Base-by-base conservation (phyloP, 2,329 filamentous ascomycete genomes). In the Diaporthe ampelina region DNA sequence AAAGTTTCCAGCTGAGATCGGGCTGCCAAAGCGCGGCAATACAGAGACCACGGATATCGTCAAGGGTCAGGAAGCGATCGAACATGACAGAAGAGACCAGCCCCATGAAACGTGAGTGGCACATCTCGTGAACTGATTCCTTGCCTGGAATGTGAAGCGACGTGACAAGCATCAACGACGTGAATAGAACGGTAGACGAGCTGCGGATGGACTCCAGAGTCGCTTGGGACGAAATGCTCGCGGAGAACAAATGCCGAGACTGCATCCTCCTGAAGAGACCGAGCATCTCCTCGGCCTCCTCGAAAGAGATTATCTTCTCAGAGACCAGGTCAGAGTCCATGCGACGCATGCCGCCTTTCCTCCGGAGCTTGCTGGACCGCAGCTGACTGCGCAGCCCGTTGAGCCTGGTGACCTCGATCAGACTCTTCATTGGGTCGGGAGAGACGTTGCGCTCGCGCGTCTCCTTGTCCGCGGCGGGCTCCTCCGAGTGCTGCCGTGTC, bases 361-460 rank as follows among this genome's bases (percentile, higher is more conserved):
- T 67, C 26, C 61, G 43, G 6, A 67, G 45, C 29, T 67, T 67
- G 10, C 61, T 24, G 21, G 61, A 67, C 61, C 61, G 61, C 1
- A 67, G 45, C 61, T 67, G 61, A 0, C 61, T 67, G 7, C 61
- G 61, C 7, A 67, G 61, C 3, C 61, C 61, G 21, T 67, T 52
- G 11, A 67, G 45, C 45, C 61, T 50, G 29, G 61, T 67, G 5
- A 48, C 61, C 29, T 67, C 61, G 61, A 67, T 67, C 26, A 67
- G 61, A 19, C 61, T 67, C 7, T 67, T 67, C 61, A 67, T 50
- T 6, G 61, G 61, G 45, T 67, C 61, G 3, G 61, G 61, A 13
- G 61, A 67, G 61, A 67, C 61, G 13, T 67, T 67, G 10, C 61
- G 61, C 61, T 67, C 61, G 61, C 61, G 61, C 2, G 61, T 67